A percentile compares a stretch with the other conserved stretches of the same genome.
phyloP scores from a whole-genome alignment of 2,329 filamentous ascomycete species.

The Fusarium pseudograminearum region DNA sequence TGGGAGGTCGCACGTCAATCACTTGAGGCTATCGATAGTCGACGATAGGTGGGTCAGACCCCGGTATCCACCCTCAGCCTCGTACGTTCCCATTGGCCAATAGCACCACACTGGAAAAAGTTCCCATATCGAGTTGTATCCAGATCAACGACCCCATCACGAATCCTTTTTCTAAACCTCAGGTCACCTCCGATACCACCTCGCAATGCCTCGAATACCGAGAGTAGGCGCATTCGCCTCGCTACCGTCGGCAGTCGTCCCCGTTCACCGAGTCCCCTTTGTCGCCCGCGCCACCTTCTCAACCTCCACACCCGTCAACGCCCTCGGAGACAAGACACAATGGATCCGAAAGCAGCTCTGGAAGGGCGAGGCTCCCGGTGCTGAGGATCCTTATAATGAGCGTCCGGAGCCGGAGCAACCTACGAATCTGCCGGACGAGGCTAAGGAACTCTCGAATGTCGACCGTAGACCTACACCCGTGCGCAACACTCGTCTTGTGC shows the following conservation, averaged over 20 bases:
- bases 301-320: constrained; percentile 50
- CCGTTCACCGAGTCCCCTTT: constrained; percentile 47
- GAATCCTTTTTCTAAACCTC: constrained; percentile 28
- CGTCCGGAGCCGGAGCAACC: constrained; percentile 45
- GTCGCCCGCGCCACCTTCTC: constrained; percentile 50
- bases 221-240: constrained; percentile 52
- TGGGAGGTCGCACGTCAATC: constrained; percentile 32
- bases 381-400: constrained; percentile 56
- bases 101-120: constrained; percentile 45
- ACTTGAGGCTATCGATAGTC: constrained; percentile 42
- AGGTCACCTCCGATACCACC: constrained; percentile 9
- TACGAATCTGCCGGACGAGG: constrained; percentile 52
- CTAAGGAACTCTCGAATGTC: constrained; percentile 36
- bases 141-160: constrained; percentile 16
- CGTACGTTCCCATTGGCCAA: constrained; percentile 45
- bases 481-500: constrained; percentile 48
- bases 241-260: constrained; percentile 46
- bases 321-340: constrained; percentile 50
- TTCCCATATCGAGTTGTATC: constrained; percentile 41
- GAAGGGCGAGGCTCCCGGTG: constrained; percentile 55
- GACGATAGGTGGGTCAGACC: constrained; percentile 23
- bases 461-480: constrained; percentile 47
- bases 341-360: constrained; percentile 57
- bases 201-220: constrained; percentile 59
- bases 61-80: constrained; percentile 38